phyloP scores from a whole-genome alignment of 176 grass and related monocot genomes.

The Musa schizocarpa region DNA sequence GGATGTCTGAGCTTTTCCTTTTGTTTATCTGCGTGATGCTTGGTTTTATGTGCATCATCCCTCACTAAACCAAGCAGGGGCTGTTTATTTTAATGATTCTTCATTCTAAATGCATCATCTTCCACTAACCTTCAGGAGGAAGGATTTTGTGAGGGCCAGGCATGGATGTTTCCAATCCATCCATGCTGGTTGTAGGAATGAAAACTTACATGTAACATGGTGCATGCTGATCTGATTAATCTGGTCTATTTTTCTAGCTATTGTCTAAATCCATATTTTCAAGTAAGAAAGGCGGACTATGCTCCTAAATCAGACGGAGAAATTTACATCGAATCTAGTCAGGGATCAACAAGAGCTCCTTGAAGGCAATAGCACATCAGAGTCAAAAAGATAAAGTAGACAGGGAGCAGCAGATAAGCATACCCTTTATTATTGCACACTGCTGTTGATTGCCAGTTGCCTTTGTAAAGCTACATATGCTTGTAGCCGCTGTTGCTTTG shows the following conservation, averaged over 20 bases:
- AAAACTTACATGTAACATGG: no score
- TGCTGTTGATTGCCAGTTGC: not conserved
- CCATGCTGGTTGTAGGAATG: no score
- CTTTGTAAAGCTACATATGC: not conserved
- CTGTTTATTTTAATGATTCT: not conserved
- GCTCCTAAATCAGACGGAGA: no score
- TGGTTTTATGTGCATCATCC: not conserved
- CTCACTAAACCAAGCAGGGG: no score
- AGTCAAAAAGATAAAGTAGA: slow-evolving; percentile 9
- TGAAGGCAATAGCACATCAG: not conserved
- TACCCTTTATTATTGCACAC: not conserved
- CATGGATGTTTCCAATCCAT: not conserved
- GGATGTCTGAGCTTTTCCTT: slow-evolving; percentile 2
- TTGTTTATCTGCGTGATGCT: not conserved
- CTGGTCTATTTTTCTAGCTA: no score
- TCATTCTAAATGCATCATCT: no score
- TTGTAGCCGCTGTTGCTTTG: no score
- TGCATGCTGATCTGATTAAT: no score
- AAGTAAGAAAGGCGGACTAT: no score
- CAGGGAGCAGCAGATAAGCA: not conserved
- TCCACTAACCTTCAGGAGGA: not conserved
- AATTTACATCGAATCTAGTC: not conserved
- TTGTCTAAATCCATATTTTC: no score
- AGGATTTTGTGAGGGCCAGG: not conserved
- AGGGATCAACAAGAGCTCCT: not conserved